Evolutionary conservation across 106 monocot genomes (phyloP).

Genomic region (Gastrodia elata): DNA sequence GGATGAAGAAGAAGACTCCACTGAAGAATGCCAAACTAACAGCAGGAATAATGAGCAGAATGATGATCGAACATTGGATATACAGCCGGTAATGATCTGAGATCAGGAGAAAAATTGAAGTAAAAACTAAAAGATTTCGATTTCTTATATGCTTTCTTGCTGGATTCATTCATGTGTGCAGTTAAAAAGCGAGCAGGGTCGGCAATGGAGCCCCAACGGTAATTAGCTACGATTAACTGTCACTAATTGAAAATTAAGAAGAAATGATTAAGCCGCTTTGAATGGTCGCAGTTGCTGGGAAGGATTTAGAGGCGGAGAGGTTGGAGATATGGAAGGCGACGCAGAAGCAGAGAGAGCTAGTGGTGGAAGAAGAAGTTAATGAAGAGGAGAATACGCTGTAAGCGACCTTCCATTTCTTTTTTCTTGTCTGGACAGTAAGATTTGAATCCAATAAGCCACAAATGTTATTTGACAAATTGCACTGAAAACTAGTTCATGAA

Average conservation of each 20-base stretch:
- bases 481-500: too few relatives aligned
- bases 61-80: slow-evolving; percentile 22
- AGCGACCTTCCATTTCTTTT: too few relatives aligned
- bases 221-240: background rate
- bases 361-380: slow-evolving; percentile 19
- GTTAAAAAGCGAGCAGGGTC: slow-evolving; percentile 46
- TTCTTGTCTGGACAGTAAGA: too few relatives aligned
- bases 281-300: slow-evolving; percentile 46
- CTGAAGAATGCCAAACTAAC: slow-evolving; percentile 59
- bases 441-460: too few relatives aligned
- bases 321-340: slow-evolving; percentile 68
- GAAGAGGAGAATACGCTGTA: slow-evolving; percentile 71
- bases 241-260: too few relatives aligned
- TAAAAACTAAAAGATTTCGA: background rate
- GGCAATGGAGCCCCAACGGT: slow-evolving; percentile 49
- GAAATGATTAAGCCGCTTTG: background rate
- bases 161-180: slow-evolving; percentile 1
- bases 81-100: slow-evolving; percentile 26
- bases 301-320: slow-evolving; percentile 62
- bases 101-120: background rate
- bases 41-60: slow-evolving; percentile 22
- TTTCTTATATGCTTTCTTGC: too few relatives aligned
- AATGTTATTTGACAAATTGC: too few relatives aligned
- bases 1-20: slow-evolving; percentile 70
- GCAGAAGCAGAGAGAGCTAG: slow-evolving; percentile 47